Base-by-base conservation (phyloP, 768 basidiomycete genomes). In the Nidularia pulvinata region DNA sequence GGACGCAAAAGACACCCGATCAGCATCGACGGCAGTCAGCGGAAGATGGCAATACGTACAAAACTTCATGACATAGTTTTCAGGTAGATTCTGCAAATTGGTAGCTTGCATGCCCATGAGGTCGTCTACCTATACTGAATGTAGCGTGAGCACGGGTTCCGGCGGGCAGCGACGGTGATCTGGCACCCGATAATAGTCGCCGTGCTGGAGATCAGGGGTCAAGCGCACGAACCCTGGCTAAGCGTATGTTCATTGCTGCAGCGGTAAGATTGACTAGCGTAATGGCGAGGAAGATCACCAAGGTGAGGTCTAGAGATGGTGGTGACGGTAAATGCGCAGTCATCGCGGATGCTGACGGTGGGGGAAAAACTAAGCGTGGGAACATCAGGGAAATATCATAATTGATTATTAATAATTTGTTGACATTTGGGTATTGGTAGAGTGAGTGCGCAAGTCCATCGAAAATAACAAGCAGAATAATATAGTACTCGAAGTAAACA, bases 31-130 rank as follows among this genome's bases (percentile, higher is more conserved):
- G 22, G 33, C 22, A 33, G 32, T 6, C 16, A 13, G 37, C 16
- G 33, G 1, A 52, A 14, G n/a, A n/a, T n/a, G n/a, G n/a, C n/a
- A 44, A 48, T 48, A 69, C 83, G 49, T 53, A 90, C 88, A 91
- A 60, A 89, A 88, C 56, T 86, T 84, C 78, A 93, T 86, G 10
- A 83, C 84, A 63, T 94, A 94, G 72, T 94, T 93, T 70, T 96
- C 95, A 0, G 95, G 95, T 33, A 98, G 74, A 64, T 96, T 97
- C 68, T 94, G 87, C 56, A 96, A 75, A 69, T 98, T 98, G 64
- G 91, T 88, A 52, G 93, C 88, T 70, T 98, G 95, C 93, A 97
- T 96, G 13, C 89, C 93, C 60, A 86, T 74, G 59, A 96, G 81
- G 71, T 97, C 95, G 48, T 89, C 91, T 62, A 89, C 81, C 93